Evolutionary conservation across 768 basidiomycete species (phyloP), one percentile per base, ranked within the genome.

Genomic region (Lepiota subincarnata): DNA sequence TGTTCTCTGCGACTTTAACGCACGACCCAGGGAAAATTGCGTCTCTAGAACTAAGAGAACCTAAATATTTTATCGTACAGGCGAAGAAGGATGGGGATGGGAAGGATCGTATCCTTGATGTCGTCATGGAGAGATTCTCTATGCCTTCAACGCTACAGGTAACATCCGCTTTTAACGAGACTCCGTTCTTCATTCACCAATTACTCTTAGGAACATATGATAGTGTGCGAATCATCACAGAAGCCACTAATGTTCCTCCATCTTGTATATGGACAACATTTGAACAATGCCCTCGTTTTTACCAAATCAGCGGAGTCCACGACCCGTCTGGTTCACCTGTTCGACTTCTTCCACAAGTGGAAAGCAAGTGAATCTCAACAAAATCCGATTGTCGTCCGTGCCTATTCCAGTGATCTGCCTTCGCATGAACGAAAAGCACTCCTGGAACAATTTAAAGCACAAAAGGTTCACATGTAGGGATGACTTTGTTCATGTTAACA

Each of bases 251-350:
- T 92, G 60, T 81, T 99, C 50, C 88, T 97, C 68, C 78, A 98
- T 63, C 85, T 99, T 47, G 75, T 97, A 2, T 84, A 88, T 62
- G 65, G 72, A 6, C 75, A 72, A 43, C 62, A 73, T 6, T 76
- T 93, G 18, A 74, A 68, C 7, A 88, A 89, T 55, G 89, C 87
- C 0, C 75, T 99, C 31, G 86, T 97, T 26, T 99, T 99, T 72
- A 97, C 96, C n/a, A 98, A 98, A 70, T 92, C 89, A 0, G 87
- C 95, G 4, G 95, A 98, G 64, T 92, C 92, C 0, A 90, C 94
- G 0, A 73, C 76, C 3, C 82, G 96, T 7, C 83, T 98, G 6
- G 86, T 94, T 22, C 80, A 77, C 37, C 75, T 98, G 10, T 82
- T 98, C 58, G 80, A 87, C 20, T 87, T 87, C 60, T 94, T 97